Conservation (phyloP, 768 basidiomycete genomes). For the Phaffia tasmanica region DNA sequence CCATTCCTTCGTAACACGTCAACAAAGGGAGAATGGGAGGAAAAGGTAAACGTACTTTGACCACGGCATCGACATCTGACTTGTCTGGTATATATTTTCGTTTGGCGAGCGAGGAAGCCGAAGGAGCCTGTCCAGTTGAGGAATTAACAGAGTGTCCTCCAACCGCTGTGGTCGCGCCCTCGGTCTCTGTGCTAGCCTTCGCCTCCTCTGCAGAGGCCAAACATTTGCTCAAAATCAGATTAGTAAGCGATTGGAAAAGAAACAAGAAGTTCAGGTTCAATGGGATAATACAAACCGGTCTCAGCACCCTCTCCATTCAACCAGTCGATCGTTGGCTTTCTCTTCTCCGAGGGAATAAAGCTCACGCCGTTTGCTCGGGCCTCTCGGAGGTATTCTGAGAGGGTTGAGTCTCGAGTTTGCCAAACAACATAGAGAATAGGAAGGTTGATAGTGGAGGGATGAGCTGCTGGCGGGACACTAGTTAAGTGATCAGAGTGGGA, state of each 20-base stretch:
- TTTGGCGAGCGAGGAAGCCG: slow-evolving; percentile 3
- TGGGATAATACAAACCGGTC: slow-evolving; percentile 7
- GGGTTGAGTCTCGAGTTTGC: slow-evolving; percentile 5
- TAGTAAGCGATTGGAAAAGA: too few species aligned
- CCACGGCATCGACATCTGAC: slow-evolving; percentile 19
- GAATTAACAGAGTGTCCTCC: background rate
- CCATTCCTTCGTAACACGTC: background rate
- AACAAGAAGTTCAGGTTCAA: too few species aligned
- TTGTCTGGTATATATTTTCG: slow-evolving; percentile 23
- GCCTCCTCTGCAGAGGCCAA: too few species aligned
- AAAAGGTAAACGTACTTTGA: slow-evolving; percentile 5
- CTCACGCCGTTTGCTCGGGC: slow-evolving; percentile 22
- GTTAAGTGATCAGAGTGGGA: too few species aligned
- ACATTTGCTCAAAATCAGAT: too few species aligned
- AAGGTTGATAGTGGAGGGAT: slow-evolving; percentile 19
- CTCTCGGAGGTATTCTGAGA: slow-evolving; percentile 19
- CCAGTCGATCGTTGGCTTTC: slow-evolving; percentile 21
- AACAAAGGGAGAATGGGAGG: too few species aligned
- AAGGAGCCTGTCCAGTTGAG: background rate
- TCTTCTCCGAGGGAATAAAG: slow-evolving; percentile 21
- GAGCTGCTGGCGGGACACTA: slow-evolving; percentile 13
- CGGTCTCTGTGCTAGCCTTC: background rate
- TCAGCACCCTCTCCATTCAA: slow-evolving; percentile 19
- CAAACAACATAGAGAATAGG: slow-evolving; percentile 20
- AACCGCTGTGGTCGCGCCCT: background rate